Evolutionary conservation across 495 filamentous ascomycete species (phyloP), one percentile per base, ranked within the genome.

Genomic region (Neurospora hispaniola): DNA sequence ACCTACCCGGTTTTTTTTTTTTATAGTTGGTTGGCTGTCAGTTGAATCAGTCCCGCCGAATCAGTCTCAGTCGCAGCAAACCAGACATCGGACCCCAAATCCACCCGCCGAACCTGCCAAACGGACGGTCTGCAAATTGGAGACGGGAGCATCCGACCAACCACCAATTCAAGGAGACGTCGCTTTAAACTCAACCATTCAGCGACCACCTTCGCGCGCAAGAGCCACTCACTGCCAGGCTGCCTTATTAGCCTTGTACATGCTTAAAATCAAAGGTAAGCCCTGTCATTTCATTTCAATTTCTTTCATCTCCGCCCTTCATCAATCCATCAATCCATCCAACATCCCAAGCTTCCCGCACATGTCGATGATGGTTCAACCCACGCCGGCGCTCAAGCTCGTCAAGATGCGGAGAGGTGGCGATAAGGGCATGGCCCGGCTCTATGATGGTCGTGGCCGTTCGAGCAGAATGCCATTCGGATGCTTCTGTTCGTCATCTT

Each of bases 101-200:
- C 54, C 54, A 66, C 54, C 54, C 54, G 35, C 27, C 31, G 27
- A 66, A 66, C 14, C 54, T 66, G 54, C 27, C 54, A 35, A 66
- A 66, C 54, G 27, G 54, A 66, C 54, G 6, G 54, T 14, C 27
- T 66, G 54, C 54, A 66, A 66, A 66, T 66, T 66, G 54, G 54
- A 66, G 54, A 66, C 54, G 54, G 54, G 54, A 66, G 54, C 54
- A 66, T 66, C 54, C 54, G 54, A 66, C 54, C 54, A 66, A 66
- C 54, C 54, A 66, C 54, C 54, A 66, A 66, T 27, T 27, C 27
- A 66, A 66, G 54, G 54, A 66, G 27, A 66, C 54, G 54, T 66
- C 14, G 54, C 54, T 66, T 66, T 66, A 66, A 66, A 48, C 43
- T 44, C 69, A 46, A 69, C 72, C 68, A 73, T 18, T 59, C 72